Conservation (phyloP, 2,329 filamentous ascomycete genomes). For the Madurella mycetomatis region DNA sequence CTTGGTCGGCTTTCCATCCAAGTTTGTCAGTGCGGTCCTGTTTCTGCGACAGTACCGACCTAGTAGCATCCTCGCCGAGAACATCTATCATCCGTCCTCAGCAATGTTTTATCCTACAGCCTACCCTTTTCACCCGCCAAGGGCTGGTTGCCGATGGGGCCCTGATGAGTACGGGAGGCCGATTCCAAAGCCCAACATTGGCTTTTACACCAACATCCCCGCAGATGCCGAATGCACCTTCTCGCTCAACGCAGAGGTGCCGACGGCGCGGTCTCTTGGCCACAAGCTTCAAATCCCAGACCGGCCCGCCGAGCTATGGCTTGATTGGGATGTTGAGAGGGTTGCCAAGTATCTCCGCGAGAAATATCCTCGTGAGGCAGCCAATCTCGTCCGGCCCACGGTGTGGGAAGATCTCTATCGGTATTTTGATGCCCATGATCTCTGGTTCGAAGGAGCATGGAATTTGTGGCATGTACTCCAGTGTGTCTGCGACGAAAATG, state of each 20-base stretch:
- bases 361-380: slow-evolving; percentile 8
- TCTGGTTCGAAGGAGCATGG: slow-evolving; percentile 43
- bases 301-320: slow-evolving; percentile 6
- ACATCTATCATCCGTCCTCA: not conserved
- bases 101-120: not conserved
- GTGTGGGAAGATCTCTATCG: slow-evolving; percentile 37
- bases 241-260: slow-evolving; percentile 10
- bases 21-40: not conserved
- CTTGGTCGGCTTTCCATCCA: too few species aligned
- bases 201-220: slow-evolving; percentile 36
- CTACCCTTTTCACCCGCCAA: not conserved
- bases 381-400: slow-evolving; percentile 31
- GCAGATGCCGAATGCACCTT: slow-evolving; percentile 23
- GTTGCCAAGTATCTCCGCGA: slow-evolving; percentile 8
- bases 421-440: slow-evolving; percentile 46
- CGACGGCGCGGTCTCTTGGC: slow-evolving; percentile 1
- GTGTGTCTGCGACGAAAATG: slow-evolving; percentile 16
- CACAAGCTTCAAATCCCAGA: not conserved
- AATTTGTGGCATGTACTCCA: slow-evolving; percentile 44
- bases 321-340: slow-evolving; percentile 24
- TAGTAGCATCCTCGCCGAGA: not conserved
- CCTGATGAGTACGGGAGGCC: not conserved
- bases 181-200: slow-evolving; percentile 17
- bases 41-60: not conserved
- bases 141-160: not conserved